These are phyloP conservation scores for Salvia sclarea DNA, from an alignment of 305 asterid species.

Conservation along the genomic window DNA sequence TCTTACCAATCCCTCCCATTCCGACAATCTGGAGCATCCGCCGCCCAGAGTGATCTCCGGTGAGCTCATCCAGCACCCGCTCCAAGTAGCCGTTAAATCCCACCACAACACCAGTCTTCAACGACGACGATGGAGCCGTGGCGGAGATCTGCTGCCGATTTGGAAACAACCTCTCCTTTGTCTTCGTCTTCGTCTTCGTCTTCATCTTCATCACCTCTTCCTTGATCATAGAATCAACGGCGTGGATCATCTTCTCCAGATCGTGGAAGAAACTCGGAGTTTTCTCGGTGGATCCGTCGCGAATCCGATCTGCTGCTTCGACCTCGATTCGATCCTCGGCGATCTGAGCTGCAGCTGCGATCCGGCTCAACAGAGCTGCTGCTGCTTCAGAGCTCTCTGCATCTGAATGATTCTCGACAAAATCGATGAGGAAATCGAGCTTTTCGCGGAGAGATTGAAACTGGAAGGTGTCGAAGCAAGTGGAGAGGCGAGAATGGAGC, in stretches of 20 bases:
- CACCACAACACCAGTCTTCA: not conserved
- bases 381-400: no score
- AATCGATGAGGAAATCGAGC: not conserved
- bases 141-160: not conserved
- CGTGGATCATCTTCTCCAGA: not conserved
- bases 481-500: not conserved
- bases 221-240: not conserved
- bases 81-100: not conserved
- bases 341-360: not conserved
- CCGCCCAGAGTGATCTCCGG: not conserved
- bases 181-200: no score
- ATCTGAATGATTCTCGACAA: not conserved
- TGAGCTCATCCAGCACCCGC: not conserved
- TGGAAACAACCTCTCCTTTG: not conserved
- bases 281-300: not conserved
- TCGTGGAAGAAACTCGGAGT: not conserved
- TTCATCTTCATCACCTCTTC: not conserved
- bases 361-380: not conserved
- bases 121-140: not conserved
- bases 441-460: not conserved
- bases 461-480: not conserved
- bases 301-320: not conserved
- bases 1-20: constrained; percentile 7
- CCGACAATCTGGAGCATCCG: not conserved
- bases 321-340: not conserved